Evolutionary conservation across 1,284 basidiomycete species (phyloP).

Genomic region (Heliocybe sulcata): DNA sequence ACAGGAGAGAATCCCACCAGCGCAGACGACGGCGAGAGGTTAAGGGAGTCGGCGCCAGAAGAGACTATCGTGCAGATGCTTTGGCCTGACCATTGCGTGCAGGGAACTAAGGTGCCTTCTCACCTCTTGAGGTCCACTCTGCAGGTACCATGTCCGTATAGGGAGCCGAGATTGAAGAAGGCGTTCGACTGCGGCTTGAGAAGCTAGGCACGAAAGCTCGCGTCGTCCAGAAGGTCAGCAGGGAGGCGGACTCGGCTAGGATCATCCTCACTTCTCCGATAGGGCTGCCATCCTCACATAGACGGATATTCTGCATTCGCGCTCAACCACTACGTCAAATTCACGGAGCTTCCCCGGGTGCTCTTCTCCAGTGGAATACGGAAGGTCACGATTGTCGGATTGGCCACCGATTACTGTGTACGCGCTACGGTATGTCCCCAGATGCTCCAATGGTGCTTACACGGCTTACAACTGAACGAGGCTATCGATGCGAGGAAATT

Average conservation of each 20-base stretch:
- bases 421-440: slow-evolving; percentile 4
- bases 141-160: slow-evolving; percentile 5
- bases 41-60: background rate
- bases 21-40: background rate
- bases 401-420: slow-evolving; percentile 14
- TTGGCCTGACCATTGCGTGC: slow-evolving; percentile 14
- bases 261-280: background rate
- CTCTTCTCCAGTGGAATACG: slow-evolving; percentile 6
- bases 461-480: background rate
- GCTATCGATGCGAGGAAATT: slow-evolving; percentile 5
- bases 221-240: slow-evolving; percentile 9
- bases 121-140: background rate
- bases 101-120: background rate
- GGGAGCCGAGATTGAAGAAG: slow-evolving; percentile 10
- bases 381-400: slow-evolving; percentile 8
- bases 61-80: slow-evolving; percentile 9
- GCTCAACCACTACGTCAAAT: slow-evolving; percentile 3
- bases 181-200: slow-evolving; percentile 2
- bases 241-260: background rate
- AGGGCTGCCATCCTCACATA: slow-evolving; percentile 7
- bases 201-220: slow-evolving; percentile 4
- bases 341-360: slow-evolving; percentile 2
- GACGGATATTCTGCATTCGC: slow-evolving; percentile 12
- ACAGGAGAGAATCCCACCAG: background rate
- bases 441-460: background rate